These are phyloP conservation scores for Tetracladium marchalianum DNA, from an alignment of 495 filamentous ascomycete genomes.

Conservation along the genomic window DNA sequence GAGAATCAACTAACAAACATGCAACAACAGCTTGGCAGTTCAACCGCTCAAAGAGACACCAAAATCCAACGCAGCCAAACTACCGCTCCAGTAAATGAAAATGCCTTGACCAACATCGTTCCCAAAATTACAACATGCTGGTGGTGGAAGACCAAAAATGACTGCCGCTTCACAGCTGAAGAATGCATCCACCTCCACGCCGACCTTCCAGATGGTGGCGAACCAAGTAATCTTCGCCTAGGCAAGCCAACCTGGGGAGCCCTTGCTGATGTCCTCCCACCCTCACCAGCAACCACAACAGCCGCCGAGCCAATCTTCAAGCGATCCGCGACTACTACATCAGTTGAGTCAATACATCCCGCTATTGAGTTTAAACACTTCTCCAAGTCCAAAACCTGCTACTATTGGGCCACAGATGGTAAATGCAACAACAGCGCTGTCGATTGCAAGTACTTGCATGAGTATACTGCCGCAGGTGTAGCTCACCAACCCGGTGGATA, in stretches of 20 bases:
- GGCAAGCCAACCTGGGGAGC: slow-evolving; percentile 12
- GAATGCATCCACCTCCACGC: slow-evolving; percentile 11
- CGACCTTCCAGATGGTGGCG: not conserved
- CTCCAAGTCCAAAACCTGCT: slow-evolving; percentile 6
- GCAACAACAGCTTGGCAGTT: slow-evolving; percentile 1
- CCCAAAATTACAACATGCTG: not conserved
- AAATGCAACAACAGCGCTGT: slow-evolving; percentile 4
- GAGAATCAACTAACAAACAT: not conserved
- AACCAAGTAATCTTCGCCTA: slow-evolving; percentile 1
- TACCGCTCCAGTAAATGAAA: slow-evolving; percentile 1
- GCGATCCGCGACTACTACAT: too few species aligned
- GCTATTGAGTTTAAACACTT: not conserved
- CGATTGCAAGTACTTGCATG: slow-evolving; percentile 13
- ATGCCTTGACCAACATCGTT: not conserved
- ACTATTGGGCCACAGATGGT: slow-evolving; percentile 8
- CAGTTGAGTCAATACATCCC: too few species aligned
- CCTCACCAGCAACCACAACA: not conserved
- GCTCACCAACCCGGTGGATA: not conserved
- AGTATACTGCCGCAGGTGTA: not conserved
- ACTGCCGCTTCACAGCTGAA: slow-evolving; percentile 8
- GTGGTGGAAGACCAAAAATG: slow-evolving; percentile 7
- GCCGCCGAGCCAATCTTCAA: not conserved
- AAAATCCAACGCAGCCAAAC: not conserved
- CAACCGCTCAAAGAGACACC: not conserved
- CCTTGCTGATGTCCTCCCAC: slow-evolving; percentile 1